Evolutionary conservation across 805 yeast species (phyloP).

Genomic region (Saccharomyces paradoxus): DNA sequence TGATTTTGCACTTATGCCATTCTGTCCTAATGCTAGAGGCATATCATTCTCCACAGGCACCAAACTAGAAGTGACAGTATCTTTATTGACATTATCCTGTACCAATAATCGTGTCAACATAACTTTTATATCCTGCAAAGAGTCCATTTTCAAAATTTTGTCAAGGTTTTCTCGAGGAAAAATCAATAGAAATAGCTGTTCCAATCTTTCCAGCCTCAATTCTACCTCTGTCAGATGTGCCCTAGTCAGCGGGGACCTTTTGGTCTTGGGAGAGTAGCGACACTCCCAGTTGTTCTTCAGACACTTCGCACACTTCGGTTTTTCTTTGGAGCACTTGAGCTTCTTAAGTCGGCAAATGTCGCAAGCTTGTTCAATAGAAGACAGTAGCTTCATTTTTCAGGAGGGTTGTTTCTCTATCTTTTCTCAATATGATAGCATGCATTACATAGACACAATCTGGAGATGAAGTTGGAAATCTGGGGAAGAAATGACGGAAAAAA

Average conservation of each 20-base stretch:
- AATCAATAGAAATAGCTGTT: slow-evolving; percentile 31
- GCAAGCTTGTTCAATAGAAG: slow-evolving; percentile 36
- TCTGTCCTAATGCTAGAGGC: background rate
- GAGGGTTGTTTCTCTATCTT: background rate
- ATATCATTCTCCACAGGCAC: background rate
- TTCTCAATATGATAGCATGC: background rate
- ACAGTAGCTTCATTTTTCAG: background rate
- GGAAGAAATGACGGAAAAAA: background rate
- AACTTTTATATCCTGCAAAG: slow-evolving; percentile 5
- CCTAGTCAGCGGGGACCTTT: slow-evolving; percentile 74
- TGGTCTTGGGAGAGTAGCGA: slow-evolving; percentile 66
- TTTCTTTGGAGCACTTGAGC: slow-evolving; percentile 70
- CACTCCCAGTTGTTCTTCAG: slow-evolving; percentile 65
- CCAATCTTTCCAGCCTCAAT: slow-evolving; percentile 41
- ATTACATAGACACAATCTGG: background rate
- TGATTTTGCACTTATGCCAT: background rate
- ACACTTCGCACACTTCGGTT: slow-evolving; percentile 72
- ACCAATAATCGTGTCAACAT: background rate
- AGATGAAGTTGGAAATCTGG: background rate
- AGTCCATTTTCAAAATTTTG: slow-evolving; percentile 6
- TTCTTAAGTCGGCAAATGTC: slow-evolving; percentile 79
- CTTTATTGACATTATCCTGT: background rate
- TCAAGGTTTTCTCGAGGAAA: slow-evolving; percentile 6
- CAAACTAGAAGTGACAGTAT: background rate
- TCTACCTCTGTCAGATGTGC: slow-evolving; percentile 75